These are phyloP conservation scores for Brettanomyces anomalus DNA, from an alignment of 805 yeast genomes.

Conservation along the genomic window DNA sequence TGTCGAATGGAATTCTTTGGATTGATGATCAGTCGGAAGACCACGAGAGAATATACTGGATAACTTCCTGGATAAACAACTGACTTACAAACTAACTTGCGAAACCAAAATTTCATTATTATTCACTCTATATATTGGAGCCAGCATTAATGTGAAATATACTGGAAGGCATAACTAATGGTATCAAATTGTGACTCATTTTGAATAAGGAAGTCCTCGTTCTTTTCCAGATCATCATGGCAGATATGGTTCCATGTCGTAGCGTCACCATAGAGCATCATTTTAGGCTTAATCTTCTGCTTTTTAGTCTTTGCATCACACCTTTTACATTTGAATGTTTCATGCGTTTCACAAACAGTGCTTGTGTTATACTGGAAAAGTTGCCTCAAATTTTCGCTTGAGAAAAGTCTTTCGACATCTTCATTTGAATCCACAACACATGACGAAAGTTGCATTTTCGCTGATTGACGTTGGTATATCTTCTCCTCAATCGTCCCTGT, in stretches of 20 bases:
- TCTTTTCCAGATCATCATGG: conserved; percentile 46
- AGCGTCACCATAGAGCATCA: conserved; percentile 95
- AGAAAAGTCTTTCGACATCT: conserved; percentile 87
- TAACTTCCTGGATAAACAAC: conserved; percentile 57
- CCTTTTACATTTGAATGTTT: conserved; percentile 79
- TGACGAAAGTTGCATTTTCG: conserved; percentile 86
- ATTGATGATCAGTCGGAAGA: conserved; percentile 46
- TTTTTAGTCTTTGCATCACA: conserved; percentile 44
- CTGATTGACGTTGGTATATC: conserved; percentile 90
- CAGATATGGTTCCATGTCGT: conserved; percentile 94
- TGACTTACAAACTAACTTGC: too few relatives aligned
- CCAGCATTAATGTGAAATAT: conserved; percentile 59
- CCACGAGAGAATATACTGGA: conserved; percentile 52
- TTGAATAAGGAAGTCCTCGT: conserved; percentile 69
- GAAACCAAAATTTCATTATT: too few relatives aligned
- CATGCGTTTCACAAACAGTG: conserved; percentile 85
- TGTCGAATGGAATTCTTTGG: conserved; percentile 80
- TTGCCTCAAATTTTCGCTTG: conserved; percentile 69
- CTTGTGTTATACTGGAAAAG: conserved; percentile 62
- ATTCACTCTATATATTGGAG: not conserved
- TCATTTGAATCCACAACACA: conserved; percentile 96
- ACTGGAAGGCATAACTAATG: conserved; percentile 84
- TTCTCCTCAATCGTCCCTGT: conserved; percentile 97
- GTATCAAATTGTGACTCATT: conserved; percentile 65
- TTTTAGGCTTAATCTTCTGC: conserved; percentile 60